These are phyloP conservation scores for Omphalea diandra DNA, from an alignment of 441 rosid species.

Conservation along the genomic window DNA sequence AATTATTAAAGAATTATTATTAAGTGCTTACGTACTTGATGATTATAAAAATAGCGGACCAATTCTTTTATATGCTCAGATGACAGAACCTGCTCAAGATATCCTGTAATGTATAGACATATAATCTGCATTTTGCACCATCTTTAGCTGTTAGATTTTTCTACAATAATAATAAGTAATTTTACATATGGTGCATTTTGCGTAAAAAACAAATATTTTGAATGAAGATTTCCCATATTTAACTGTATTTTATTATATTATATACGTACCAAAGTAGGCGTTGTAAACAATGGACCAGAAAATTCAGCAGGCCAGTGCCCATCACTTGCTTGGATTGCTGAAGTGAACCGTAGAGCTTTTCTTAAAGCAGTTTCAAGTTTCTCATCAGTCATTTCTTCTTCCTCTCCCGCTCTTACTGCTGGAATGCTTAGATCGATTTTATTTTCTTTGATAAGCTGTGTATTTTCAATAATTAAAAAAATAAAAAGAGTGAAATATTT, in stretches of 20 bases:
- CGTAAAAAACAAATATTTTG: no score
- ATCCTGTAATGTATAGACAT: constrained; percentile 52
- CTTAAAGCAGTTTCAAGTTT: constrained; percentile 32
- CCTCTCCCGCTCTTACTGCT: constrained; percentile 9
- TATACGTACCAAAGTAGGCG: constrained; percentile 35
- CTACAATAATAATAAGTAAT: no score
- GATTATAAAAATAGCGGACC: constrained; percentile 55
- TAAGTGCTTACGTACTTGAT: constrained; percentile 39
- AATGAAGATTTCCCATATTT: background rate
- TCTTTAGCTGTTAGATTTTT: background rate
- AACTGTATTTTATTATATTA: no score
- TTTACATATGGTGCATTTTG: no score
- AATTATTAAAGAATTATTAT: no score
- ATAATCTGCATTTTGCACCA: constrained; percentile 40
- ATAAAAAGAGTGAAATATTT: no score
- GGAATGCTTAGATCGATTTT: constrained; percentile 5
- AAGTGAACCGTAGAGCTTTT: constrained; percentile 42
- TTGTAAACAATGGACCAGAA: constrained; percentile 49
- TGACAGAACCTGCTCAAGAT: constrained; percentile 37
- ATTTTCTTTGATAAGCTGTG: constrained; percentile 25
- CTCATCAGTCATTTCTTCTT: constrained; percentile 29
- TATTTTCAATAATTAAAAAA: no score
- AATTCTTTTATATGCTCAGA: constrained; percentile 59
- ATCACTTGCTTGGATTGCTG: constrained; percentile 54
- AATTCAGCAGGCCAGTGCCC: constrained; percentile 79